Percentiles rank a stretch among this genome's conserved stretches.
Conservation (phyloP, 345 rosid species). For the Aethionema arabicum region DNA sequence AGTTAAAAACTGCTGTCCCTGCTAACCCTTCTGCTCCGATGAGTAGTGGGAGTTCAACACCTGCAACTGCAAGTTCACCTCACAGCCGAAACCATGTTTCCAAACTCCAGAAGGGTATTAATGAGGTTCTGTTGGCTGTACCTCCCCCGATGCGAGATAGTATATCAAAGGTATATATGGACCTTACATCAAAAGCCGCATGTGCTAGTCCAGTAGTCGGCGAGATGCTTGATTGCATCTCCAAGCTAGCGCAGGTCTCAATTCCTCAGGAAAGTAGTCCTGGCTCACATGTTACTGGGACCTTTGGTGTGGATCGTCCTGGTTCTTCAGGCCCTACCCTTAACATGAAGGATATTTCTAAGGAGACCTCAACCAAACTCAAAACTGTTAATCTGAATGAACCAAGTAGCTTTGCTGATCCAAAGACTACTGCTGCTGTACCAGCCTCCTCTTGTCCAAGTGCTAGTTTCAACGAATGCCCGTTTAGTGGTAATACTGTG, state of each 20-base stretch:
- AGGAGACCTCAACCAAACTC: slow-evolving; percentile 18
- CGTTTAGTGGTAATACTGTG: slow-evolving; percentile 52
- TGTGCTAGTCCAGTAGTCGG: slow-evolving; percentile 44
- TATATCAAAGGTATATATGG: slow-evolving; percentile 52
- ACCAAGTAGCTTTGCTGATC: slow-evolving; percentile 21
- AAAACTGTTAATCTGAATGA: slow-evolving; percentile 25
- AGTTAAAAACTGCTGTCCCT: slow-evolving; percentile 36
- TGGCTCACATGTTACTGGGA: slow-evolving; percentile 17
- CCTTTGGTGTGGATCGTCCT: background rate
- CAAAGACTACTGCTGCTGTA: slow-evolving; percentile 21
- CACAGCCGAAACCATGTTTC: slow-evolving; percentile 40
- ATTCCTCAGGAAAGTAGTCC: slow-evolving; percentile 13
- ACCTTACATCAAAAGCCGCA: slow-evolving; percentile 55
- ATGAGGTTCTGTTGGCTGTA: slow-evolving; percentile 57
- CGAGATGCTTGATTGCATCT: slow-evolving; percentile 36
- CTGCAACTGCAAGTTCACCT: slow-evolving; percentile 52
- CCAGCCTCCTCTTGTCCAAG: slow-evolving; percentile 20
- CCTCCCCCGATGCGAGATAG: slow-evolving; percentile 60
- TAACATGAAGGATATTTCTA: slow-evolving; percentile 28
- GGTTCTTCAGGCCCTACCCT: slow-evolving; percentile 26
- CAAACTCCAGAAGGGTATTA: slow-evolving; percentile 40
- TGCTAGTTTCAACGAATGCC: slow-evolving; percentile 47
- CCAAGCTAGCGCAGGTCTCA: slow-evolving; percentile 36
- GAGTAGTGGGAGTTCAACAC: slow-evolving; percentile 58
- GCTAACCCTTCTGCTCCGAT: slow-evolving; percentile 38